Conservation (phyloP, 169 alveolate species). For the Cryptosporidium viatorum region DNA sequence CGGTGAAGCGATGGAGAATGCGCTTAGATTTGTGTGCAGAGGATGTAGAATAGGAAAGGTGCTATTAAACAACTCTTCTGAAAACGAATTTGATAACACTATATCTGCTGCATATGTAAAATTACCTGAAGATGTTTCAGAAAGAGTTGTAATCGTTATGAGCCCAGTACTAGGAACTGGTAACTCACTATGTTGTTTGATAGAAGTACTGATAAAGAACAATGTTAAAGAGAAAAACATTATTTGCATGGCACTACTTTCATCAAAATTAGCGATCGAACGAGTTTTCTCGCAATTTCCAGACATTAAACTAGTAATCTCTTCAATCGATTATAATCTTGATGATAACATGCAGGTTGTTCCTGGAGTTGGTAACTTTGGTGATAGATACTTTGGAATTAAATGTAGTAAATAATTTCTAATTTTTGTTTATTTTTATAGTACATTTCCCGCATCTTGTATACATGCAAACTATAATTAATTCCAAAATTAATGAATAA, state of each 20-base stretch:
- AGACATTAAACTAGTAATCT: slow-evolving; percentile 80
- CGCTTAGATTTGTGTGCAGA: slow-evolving; percentile 69
- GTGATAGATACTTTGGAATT: slow-evolving; percentile 88
- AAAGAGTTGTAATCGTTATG: slow-evolving; percentile 81
- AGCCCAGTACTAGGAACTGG: slow-evolving; percentile 90
- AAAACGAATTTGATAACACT: background rate
- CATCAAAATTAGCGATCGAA: slow-evolving; percentile 82
- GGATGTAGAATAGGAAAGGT: slow-evolving; percentile 74
- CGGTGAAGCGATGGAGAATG: slow-evolving; percentile 75
- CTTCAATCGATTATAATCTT: slow-evolving; percentile 80
- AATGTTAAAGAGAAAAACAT: slow-evolving; percentile 84
- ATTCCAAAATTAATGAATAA: background rate
- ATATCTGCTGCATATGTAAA: slow-evolving; percentile 60
- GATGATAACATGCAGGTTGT: slow-evolving; percentile 79
- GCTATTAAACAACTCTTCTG: slow-evolving; percentile 15
- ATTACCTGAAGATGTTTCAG: slow-evolving; percentile 80
- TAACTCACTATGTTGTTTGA: slow-evolving; percentile 80
- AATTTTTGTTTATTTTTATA: background rate
- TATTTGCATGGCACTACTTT: slow-evolving; percentile 82
- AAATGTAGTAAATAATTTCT: background rate
- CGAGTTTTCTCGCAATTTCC: slow-evolving; percentile 78
- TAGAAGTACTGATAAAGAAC: slow-evolving; percentile 78
- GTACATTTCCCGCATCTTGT: background rate
- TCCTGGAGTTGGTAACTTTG: slow-evolving; percentile 88
- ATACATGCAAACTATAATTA: background rate